These are phyloP conservation scores for Kalmusia sp. DNA, from an alignment of 2,329 filamentous ascomycete genomes.

Conservation along the genomic window DNA sequence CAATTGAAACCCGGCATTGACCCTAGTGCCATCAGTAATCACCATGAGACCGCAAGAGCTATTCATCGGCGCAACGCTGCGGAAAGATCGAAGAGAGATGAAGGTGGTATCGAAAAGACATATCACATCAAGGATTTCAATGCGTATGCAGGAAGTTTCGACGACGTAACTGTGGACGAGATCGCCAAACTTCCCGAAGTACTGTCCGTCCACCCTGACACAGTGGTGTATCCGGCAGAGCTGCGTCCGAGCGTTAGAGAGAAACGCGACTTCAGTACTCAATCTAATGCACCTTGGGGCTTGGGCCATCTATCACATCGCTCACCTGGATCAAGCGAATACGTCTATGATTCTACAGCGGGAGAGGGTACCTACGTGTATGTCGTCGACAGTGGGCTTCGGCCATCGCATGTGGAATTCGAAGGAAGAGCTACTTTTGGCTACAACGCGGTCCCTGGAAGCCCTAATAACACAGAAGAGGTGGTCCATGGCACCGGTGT, in stretches of 20 bases:
- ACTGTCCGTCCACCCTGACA: slow-evolving; percentile 8
- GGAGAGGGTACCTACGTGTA: slow-evolving; percentile 54
- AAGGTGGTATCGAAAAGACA: slow-evolving; percentile 21
- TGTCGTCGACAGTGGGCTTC: slow-evolving; percentile 69
- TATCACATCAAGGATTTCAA: slow-evolving; percentile 24
- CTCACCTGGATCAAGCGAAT: slow-evolving; percentile 5
- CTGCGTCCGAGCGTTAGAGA: neutral
- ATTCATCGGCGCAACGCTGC: slow-evolving; percentile 14
- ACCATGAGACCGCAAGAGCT: slow-evolving; percentile 20
- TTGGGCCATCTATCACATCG: slow-evolving; percentile 22
- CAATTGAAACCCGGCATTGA: slow-evolving; percentile 40
- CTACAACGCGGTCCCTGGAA: slow-evolving; percentile 11
- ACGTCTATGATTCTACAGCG: slow-evolving; percentile 15
- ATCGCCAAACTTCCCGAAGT: slow-evolving; percentile 6
- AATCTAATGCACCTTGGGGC: slow-evolving; percentile 15
- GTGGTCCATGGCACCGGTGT: slow-evolving; percentile 24
- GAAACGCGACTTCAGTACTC: slow-evolving; percentile 7
- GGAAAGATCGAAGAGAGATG: too few relatives aligned
- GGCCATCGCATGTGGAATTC: slow-evolving; percentile 52
- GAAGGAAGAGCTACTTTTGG: slow-evolving; percentile 18
- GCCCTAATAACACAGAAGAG: slow-evolving; percentile 9
- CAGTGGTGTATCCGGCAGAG: slow-evolving; percentile 7
- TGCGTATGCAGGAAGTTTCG: slow-evolving; percentile 54
- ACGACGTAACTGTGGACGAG: slow-evolving; percentile 48
- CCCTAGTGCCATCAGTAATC: slow-evolving; percentile 14